Evolutionary conservation across 1,139 yeast species (phyloP).

Genomic region (Hansenula sp.): DNA sequence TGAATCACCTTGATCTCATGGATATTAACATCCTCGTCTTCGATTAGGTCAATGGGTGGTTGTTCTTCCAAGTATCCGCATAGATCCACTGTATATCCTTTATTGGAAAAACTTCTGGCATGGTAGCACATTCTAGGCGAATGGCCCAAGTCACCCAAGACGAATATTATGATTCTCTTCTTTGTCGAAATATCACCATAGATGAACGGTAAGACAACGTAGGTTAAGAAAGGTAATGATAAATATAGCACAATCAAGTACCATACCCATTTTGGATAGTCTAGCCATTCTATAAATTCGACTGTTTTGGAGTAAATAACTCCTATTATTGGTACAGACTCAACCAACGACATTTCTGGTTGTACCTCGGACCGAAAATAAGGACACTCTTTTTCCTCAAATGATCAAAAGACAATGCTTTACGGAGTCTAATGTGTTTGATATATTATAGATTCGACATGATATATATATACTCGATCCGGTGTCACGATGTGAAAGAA

Average conservation of each 20-base stretch:
- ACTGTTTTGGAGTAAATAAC: background rate
- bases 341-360: no score
- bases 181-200: conserved; percentile 31
- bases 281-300: conserved; percentile 13
- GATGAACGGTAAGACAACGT: conserved; percentile 29
- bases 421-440: no score
- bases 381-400: no score
- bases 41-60: conserved; percentile 47
- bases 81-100: conserved; percentile 72
- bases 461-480: no score
- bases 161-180: conserved; percentile 67
- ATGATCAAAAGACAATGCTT: no score
- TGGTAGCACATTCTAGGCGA: conserved; percentile 96
- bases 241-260: conserved; percentile 30
- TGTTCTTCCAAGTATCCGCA: conserved; percentile 77
- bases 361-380: no score
- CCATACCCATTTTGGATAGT: conserved; percentile 28
- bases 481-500: no score
- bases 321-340: background rate
- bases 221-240: conserved; percentile 31
- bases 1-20: conserved; percentile 43
- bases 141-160: conserved; percentile 90
- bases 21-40: conserved; percentile 49
- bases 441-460: no score
- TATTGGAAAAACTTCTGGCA: conserved; percentile 67